Conservation (phyloP, 116 monocot genomes). For the Dioscorea cayenensis region DNA sequence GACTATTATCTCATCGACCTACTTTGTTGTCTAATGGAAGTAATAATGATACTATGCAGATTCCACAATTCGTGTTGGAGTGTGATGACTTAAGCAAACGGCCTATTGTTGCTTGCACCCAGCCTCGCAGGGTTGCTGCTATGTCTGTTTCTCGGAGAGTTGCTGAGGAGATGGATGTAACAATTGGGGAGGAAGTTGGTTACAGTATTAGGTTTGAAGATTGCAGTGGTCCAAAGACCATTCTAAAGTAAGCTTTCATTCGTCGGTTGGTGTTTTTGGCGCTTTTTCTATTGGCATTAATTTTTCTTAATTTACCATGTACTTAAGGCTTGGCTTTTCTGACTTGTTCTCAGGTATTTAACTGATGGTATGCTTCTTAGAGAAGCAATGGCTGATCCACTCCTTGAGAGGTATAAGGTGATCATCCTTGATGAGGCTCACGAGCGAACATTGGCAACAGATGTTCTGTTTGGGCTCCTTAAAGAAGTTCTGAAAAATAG, state of each 20-base stretch:
- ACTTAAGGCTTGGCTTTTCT: not conserved
- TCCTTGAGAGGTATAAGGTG: conserved; percentile 70
- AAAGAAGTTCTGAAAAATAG: conserved; percentile 62
- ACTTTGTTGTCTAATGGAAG: too few species aligned
- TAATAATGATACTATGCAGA: conserved; percentile 28
- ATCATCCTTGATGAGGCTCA: conserved; percentile 77
- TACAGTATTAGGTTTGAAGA: conserved; percentile 96
- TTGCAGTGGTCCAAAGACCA: conserved; percentile 85
- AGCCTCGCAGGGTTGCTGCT: conserved; percentile 91
- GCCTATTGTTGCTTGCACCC: conserved; percentile 85
- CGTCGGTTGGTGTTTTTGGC: not conserved
- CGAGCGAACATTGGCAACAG: conserved; percentile 63
- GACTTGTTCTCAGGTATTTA: conserved; percentile 52
- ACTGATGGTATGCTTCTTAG: conserved; percentile 96
- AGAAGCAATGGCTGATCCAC: conserved; percentile 82
- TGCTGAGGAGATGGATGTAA: conserved; percentile 98
- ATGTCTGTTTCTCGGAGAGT: conserved; percentile 97
- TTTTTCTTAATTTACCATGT: not conserved
- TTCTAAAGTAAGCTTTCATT: conserved; percentile 68
- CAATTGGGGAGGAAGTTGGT: conserved; percentile 97
- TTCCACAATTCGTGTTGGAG: conserved; percentile 97
- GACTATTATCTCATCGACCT: too few species aligned
- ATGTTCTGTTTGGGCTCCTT: conserved; percentile 67
- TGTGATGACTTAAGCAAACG: conserved; percentile 71
- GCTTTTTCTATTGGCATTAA: not conserved